phyloP scores from a whole-genome alignment of 495 filamentous ascomycete genomes.

The Podospora fimiseda region DNA sequence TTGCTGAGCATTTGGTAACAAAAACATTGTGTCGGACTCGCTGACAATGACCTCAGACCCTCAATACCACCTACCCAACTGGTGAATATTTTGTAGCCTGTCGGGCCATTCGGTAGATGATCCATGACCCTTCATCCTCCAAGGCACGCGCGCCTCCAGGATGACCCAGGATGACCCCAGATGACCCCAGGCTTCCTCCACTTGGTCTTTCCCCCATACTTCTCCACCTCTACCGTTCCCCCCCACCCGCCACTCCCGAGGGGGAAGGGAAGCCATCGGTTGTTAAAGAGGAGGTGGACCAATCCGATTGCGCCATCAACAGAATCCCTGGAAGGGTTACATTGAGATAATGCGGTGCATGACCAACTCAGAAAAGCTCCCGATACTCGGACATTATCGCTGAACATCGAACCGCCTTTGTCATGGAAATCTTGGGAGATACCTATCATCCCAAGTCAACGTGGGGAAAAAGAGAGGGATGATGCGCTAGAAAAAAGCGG shows the following conservation, averaged over 20 bases:
- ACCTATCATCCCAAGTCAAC: background rate
- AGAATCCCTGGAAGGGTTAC: constrained; percentile 9
- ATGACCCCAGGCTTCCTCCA: no score
- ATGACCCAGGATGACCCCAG: no score
- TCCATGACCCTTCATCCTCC: background rate
- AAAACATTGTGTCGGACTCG: background rate
- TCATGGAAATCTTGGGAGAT: background rate
- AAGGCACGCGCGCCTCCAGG: no score
- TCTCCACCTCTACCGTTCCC: background rate
- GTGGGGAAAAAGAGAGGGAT: no score
- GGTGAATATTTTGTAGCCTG: background rate
- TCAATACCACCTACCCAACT: constrained; percentile 18
- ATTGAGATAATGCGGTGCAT: constrained; percentile 16
- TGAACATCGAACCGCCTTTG: background rate
- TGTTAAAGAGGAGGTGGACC: no score
- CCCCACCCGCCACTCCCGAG: constrained; percentile 3
- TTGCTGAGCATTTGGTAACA: background rate
- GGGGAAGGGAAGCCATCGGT: no score
- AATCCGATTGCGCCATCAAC: constrained; percentile 13
- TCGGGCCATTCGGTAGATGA: constrained; percentile 7
- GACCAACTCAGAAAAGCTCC: background rate
- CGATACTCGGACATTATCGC: background rate
- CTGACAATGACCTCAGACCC: background rate
- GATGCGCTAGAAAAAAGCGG: background rate
- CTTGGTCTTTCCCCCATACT: background rate